Conservation (phyloP, 768 basidiomycete genomes). For the Xanthoconium stramineum region DNA sequence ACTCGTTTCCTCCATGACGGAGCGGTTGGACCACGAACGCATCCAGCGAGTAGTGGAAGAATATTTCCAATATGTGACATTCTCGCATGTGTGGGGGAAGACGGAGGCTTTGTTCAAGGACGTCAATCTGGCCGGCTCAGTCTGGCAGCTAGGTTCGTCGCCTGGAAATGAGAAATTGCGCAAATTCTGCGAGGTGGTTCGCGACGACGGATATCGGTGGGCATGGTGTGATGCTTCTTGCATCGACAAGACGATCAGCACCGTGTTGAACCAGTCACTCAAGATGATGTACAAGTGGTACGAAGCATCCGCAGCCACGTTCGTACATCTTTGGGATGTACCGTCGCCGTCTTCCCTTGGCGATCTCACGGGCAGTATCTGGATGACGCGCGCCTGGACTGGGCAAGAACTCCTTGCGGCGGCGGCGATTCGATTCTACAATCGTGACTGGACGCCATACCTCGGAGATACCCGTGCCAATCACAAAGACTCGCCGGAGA, state of each 20-base stretch:
- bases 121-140: not conserved
- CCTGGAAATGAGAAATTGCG: constrained; percentile 1
- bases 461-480: constrained; percentile 1
- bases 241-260: constrained; percentile 8
- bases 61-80: constrained; percentile 11
- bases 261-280: constrained; percentile 7
- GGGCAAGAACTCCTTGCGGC: constrained; percentile 15
- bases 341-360: not conserved
- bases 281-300: constrained; percentile 16
- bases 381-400: constrained; percentile 18
- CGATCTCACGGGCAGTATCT: not conserved
- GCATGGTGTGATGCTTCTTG: constrained; percentile 13
- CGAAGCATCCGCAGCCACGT: constrained; percentile 2
- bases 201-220: constrained; percentile 12
- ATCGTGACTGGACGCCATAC: constrained; percentile 7
- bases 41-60: not conserved
- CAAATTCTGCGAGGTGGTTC: constrained; percentile 6
- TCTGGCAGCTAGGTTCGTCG: constrained; percentile 5
- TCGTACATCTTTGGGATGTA: not conserved
- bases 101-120: constrained; percentile 11
- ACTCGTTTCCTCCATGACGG: constrained; percentile 9
- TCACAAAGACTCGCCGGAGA: constrained; percentile 12
- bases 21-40: not conserved
- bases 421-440: constrained; percentile 7
- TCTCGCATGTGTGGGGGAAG: constrained; percentile 14